phyloP scores from a whole-genome alignment of 495 filamentous ascomycete species.

The Entonaema liquescens region DNA sequence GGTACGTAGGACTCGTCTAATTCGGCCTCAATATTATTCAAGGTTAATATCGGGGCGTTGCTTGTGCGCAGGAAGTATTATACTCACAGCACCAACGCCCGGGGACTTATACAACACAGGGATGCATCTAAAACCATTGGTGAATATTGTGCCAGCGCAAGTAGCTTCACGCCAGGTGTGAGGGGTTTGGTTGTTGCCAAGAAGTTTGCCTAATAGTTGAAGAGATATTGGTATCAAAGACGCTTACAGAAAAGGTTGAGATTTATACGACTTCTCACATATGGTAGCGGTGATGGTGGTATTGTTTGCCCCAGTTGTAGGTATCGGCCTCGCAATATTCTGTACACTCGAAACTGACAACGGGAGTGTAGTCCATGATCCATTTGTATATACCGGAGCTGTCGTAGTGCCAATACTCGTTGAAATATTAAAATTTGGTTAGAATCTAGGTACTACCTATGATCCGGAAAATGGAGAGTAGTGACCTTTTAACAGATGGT shows the following conservation, averaged over 20 bases:
- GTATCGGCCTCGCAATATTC: conserved; percentile 32
- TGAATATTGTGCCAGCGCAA: conserved; percentile 18
- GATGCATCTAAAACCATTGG: conserved; percentile 24
- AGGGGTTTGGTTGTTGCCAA: conserved; percentile 21
- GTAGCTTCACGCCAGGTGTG: conserved; percentile 27
- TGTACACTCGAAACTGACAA: conserved; percentile 30
- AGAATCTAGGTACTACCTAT: background rate
- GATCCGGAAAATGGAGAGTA: background rate
- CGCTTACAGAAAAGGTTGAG: background rate
- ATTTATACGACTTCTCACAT: conserved; percentile 10
- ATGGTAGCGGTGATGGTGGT: conserved; percentile 26
- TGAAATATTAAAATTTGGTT: background rate
- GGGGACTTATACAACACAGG: conserved; percentile 13
- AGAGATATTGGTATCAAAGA: background rate
- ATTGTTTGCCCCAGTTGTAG: conserved; percentile 15
- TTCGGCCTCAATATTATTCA: conserved; percentile 1
- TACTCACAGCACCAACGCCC: conserved; percentile 4
- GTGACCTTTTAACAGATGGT: background rate
- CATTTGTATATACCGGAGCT: conserved; percentile 4
- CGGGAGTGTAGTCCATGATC: conserved; percentile 1
- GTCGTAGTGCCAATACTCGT: conserved; percentile 18
- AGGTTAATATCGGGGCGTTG: background rate
- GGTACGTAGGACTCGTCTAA: conserved; percentile 20
- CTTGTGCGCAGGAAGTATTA: background rate
- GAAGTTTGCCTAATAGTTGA: conserved; percentile 20